Conservation (phyloP, 2,329 filamentous ascomycete genomes). For the Trichoderma afroharzianum region DNA sequence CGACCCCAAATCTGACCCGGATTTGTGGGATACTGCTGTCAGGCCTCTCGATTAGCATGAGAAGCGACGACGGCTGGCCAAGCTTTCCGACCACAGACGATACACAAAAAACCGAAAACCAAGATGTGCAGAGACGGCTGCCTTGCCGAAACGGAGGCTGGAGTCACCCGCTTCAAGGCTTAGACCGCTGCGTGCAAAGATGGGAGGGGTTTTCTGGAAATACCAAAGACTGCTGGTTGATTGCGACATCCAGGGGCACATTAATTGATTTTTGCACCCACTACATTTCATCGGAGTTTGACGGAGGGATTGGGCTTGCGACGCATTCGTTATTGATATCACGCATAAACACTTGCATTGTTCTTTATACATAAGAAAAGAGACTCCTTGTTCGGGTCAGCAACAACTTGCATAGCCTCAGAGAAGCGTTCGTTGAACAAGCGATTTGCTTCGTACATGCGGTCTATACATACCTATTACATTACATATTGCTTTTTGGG, state of each 20-base stretch:
- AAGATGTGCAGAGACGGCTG: neutral
- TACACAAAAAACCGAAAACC: neutral
- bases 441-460: constrained; percentile 19
- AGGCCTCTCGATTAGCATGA: constrained; percentile 25
- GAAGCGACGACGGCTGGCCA: constrained; percentile 18
- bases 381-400: neutral
- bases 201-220: constrained; percentile 9
- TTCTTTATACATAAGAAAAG: constrained; percentile 7
- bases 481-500: constrained; percentile 6
- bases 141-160: neutral
- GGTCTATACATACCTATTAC: neutral
- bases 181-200: neutral
- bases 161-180: neutral
- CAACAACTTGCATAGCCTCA: neutral
- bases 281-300: neutral
- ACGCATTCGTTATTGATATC: constrained; percentile 11
- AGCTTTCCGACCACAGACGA: neutral
- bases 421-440: constrained; percentile 16
- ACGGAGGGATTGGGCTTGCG: neutral
- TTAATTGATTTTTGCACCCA: neutral
- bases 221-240: constrained; percentile 1
- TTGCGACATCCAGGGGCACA: constrained; percentile 7
- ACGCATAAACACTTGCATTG: constrained; percentile 7
- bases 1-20: constrained; percentile 22
- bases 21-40: constrained; percentile 27